Conservation (phyloP, 2,329 filamentous ascomycete species). For the Amauroascus verrucosus region DNA sequence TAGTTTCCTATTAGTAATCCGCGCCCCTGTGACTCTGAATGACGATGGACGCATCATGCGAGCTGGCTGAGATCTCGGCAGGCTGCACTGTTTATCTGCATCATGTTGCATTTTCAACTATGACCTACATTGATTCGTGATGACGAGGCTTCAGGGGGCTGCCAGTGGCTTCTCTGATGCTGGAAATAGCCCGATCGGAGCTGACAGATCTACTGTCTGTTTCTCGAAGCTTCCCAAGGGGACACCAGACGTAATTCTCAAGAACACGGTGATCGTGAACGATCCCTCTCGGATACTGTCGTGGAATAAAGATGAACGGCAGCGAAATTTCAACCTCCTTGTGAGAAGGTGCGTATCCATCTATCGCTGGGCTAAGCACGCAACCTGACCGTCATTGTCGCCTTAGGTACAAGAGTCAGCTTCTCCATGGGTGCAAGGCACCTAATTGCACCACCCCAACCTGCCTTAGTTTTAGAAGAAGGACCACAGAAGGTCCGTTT, state of each 20-base stretch:
- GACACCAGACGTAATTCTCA: slow-evolving; percentile 30
- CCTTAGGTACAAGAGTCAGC: slow-evolving; percentile 62
- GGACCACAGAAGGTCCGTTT: slow-evolving; percentile 57
- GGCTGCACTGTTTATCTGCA: not conserved
- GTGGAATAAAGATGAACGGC: slow-evolving; percentile 33
- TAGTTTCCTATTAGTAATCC: slow-evolving; percentile 2
- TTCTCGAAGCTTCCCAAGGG: slow-evolving; percentile 34
- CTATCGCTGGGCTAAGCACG: not conserved
- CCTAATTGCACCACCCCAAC: slow-evolving; percentile 61
- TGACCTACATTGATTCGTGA: slow-evolving; percentile 16
- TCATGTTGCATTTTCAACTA: not conserved
- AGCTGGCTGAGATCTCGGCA: not conserved
- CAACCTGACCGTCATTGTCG: slow-evolving; percentile 10
- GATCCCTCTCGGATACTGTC: slow-evolving; percentile 30
- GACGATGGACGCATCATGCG: not conserved
- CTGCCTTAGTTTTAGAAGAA: slow-evolving; percentile 68
- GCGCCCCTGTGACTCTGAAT: not conserved
- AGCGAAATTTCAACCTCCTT: slow-evolving; percentile 46
- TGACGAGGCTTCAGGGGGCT: slow-evolving; percentile 37
- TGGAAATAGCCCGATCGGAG: slow-evolving; percentile 20
- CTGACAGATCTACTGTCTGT: slow-evolving; percentile 24
- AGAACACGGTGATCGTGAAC: slow-evolving; percentile 33
- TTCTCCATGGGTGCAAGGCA: slow-evolving; percentile 69
- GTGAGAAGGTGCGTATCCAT: slow-evolving; percentile 50
- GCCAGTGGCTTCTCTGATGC: slow-evolving; percentile 27